Evolutionary conservation across 2,329 filamentous ascomycete species (phyloP), one percentile per base, ranked within the genome.

Genomic region (Acephala macrosclerotiorum): DNA sequence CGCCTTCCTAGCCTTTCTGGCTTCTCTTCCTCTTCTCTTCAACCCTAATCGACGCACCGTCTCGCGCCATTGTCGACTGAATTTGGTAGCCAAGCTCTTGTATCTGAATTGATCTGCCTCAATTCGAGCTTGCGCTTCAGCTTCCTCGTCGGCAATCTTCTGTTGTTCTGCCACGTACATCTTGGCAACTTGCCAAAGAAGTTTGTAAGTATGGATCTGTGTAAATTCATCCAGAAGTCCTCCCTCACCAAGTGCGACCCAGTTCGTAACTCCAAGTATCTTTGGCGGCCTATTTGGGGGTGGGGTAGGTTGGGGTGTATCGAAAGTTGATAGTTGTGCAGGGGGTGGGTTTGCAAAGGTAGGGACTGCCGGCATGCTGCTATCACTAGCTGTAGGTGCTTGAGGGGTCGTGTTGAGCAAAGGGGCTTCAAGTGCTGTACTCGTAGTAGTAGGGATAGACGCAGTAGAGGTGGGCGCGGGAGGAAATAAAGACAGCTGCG

Each of bases 141-240:
- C 71, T 29, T 66, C 71, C 20, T 73, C 67, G 55, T 66, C 61
- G 3, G 64, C 67, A 7, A 58, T 62, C 25, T 65, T 61, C 57
- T 60, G 63, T 22, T 60, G 51, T 58, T 73, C 66, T 64, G 76
- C 73, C 25, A 65, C 51, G 36, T 56, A 35, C 42, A 70, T 74
- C 20, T 55, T 58, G 7, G 60, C 55, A 9, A 70, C 61, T 29
- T 67, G 56, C 14, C 47, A 51, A 3, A 76, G 60, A 18, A 75
- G 61, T 8, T 64, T 60, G 25, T 72, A 68, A 18, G 75, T 71
- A 11, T 68, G 66, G 33, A 62, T 67, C 8, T 66, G 63, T 20
- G 63, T 74, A 56, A 77, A 77, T 38, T 78, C 73, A 22, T 77
- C 75, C 16, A 78, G 35, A n/a, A 78, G 61, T 12, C 76, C 76